phyloP scores from a whole-genome alignment of 129 eudicot species.

The Artemisia annua region DNA sequence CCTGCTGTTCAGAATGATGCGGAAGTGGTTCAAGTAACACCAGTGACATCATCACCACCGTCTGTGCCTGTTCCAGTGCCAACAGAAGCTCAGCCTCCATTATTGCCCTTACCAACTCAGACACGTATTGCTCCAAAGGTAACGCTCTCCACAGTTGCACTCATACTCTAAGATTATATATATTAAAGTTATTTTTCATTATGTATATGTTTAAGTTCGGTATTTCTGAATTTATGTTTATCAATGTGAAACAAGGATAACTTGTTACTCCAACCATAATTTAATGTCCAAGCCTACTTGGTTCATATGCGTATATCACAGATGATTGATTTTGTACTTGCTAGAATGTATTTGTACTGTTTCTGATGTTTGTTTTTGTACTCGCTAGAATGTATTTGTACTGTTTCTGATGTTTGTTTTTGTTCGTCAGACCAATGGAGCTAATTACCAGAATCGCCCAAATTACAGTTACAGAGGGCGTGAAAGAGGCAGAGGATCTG shows the following conservation, averaged over 20 bases:
- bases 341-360: neutral
- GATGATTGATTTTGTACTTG: conserved; percentile 7
- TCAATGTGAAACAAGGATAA: neutral
- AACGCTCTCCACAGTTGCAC: conserved; percentile 6
- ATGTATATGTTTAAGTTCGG: no score
- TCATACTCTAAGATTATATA: neutral
- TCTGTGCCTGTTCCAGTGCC: conserved; percentile 34
- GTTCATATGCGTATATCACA: no score
- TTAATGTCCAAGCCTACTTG: no score
- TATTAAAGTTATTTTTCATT: no score
- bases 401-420: neutral
- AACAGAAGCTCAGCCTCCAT: conserved; percentile 75
- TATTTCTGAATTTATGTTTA: no score
- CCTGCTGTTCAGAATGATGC: conserved; percentile 55
- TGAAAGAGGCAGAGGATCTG: conserved; percentile 92
- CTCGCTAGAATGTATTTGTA: neutral
- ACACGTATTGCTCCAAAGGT: conserved; percentile 58
- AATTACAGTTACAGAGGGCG: conserved; percentile 72
- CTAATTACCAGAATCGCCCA: conserved; percentile 43
- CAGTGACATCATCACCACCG: conserved; percentile 42
- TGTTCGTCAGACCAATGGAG: conserved; percentile 63
- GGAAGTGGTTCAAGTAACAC: conserved; percentile 62
- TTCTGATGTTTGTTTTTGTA: conserved; percentile 5
- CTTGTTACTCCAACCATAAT: conserved; percentile 5
- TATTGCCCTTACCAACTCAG: conserved; percentile 72